Base-by-base conservation (phyloP, 148 eudicot genomes). In the Rhododendron simsii region DNA sequence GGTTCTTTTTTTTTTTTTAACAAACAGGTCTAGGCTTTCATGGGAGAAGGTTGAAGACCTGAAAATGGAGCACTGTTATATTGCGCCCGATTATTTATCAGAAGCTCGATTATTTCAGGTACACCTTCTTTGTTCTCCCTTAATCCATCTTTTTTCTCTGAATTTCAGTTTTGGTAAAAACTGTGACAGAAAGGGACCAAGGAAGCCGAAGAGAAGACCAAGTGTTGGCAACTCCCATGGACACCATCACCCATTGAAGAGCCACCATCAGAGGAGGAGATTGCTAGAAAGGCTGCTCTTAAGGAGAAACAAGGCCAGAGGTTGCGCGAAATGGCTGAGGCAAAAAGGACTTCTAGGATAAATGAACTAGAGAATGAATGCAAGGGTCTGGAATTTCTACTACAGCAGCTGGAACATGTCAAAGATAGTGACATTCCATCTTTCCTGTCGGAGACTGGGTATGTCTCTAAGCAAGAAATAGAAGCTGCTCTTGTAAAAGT, bases 41-140 rank as follows among this genome's bases (percentile, higher is more conserved):
- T 97, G 99, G 99, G 99, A 97, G 92, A 97, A 95, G 90, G 96
- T 91, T 86, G 99, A 97, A 91, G 99, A 97, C 85, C 91, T 97
- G 87, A 97, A 97, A 91, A 97, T 97, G 98, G 99, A 97, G 87
- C 95, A 97, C 87, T 95, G 99, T 87, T 97, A 95, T 89, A 90
- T 97, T 76, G 93, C 98, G 37, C 88, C 88, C 73, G 98, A 97
- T 92, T 97, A 97, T 87, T 92, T 89, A 61, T 87, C 96, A 73
- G 99, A 95, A 89, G 94, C 95, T 85, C 92, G 87, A 86, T 89
- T 97, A 83, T 97, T 97, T 92, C 93, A 95, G 96, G 99, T 93
- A 83, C 45, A 23, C 26, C 83, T 80, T 81, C 67, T 87, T 63
- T 65, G 67, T 37, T 86, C 30, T 26, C 39, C 55, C 30, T 81